phyloP scores from a whole-genome alignment of 2,329 filamentous ascomycete species.

The Claviceps monticola region DNA sequence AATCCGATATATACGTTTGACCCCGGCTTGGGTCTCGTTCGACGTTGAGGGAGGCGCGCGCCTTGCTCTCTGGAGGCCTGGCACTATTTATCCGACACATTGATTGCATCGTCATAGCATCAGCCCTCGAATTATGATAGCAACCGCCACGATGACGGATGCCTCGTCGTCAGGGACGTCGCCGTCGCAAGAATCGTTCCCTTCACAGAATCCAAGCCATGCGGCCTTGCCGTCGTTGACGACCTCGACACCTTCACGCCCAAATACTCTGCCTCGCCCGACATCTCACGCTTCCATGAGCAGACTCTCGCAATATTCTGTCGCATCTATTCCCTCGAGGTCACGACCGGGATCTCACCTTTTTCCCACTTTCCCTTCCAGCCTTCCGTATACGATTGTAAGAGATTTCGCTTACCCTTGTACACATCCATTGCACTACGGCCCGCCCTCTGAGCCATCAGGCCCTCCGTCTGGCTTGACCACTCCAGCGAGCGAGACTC shows the following conservation, averaged over 20 bases:
- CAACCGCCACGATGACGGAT: constrained; percentile 41
- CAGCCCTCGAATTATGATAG: constrained; percentile 17
- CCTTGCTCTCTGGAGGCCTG: neutral
- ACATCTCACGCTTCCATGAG: constrained; percentile 68
- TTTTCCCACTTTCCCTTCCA: constrained; percentile 75
- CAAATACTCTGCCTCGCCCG: constrained; percentile 48
- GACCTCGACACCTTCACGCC: constrained; percentile 42
- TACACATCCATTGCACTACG: constrained; percentile 81
- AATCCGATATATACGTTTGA: neutral
- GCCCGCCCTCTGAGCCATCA: constrained; percentile 64
- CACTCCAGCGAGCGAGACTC: constrained; percentile 70
- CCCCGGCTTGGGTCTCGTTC: neutral
- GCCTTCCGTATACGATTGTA: constrained; percentile 74
- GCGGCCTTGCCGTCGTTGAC: constrained; percentile 42
- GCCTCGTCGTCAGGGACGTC: constrained; percentile 40
- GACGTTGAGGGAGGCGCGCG: neutral
- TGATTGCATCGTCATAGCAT: neutral
- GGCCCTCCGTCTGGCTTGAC: constrained; percentile 61
- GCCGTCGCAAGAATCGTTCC: constrained; percentile 32
- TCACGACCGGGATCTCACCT: constrained; percentile 72
- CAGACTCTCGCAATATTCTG: constrained; percentile 73
- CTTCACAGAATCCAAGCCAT: constrained; percentile 36
- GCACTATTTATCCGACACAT: neutral
- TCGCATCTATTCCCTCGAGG: constrained; percentile 49
- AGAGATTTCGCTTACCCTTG: constrained; percentile 89